These are phyloP conservation scores for Exophiala phaeomuriformis DNA, from an alignment of 2,329 filamentous ascomycete species.

Conservation along the genomic window DNA sequence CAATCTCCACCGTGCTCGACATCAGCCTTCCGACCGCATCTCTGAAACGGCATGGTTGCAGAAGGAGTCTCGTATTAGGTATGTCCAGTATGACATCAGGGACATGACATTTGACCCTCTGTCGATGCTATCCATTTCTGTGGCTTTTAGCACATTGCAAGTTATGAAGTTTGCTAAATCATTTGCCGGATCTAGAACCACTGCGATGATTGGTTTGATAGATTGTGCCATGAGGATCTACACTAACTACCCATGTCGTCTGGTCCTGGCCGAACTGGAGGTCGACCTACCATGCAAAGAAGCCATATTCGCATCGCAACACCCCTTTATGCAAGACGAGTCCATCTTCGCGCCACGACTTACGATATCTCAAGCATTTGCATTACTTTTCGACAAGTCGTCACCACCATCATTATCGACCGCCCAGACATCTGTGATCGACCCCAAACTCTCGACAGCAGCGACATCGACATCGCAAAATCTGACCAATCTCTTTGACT, in stretches of 20 bases:
- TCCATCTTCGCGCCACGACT: constrained; percentile 35
- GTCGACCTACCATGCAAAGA: constrained; percentile 41
- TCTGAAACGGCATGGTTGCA: constrained; percentile 39
- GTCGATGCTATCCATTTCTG: no score
- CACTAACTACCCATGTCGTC: constrained; percentile 40
- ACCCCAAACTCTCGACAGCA: constrained; percentile 3
- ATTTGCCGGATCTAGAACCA: constrained; percentile 29
- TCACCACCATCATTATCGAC: neutral
- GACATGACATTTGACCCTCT: no score
- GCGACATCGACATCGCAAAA: neutral
- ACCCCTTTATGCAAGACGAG: constrained; percentile 38
- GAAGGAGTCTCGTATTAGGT: constrained; percentile 38
- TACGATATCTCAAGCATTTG: constrained; percentile 36
- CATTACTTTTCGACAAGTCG: constrained; percentile 32
- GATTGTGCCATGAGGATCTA: constrained; percentile 43
- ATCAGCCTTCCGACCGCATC: constrained; percentile 34
- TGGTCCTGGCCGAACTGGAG: constrained; percentile 37
- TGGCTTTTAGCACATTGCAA: neutral
- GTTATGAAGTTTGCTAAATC: neutral
- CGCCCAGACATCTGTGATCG: neutral
- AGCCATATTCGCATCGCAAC: constrained; percentile 34
- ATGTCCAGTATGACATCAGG: constrained; percentile 27
- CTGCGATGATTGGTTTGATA: constrained; percentile 36
- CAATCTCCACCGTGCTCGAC: constrained; percentile 34
- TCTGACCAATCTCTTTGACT: constrained; percentile 13